A percentile compares a stretch with the other conserved stretches of the same genome.
phyloP scores from a whole-genome alignment of 108 stramenopile genomes.

The Aurantiochytrium sp. region DNA sequence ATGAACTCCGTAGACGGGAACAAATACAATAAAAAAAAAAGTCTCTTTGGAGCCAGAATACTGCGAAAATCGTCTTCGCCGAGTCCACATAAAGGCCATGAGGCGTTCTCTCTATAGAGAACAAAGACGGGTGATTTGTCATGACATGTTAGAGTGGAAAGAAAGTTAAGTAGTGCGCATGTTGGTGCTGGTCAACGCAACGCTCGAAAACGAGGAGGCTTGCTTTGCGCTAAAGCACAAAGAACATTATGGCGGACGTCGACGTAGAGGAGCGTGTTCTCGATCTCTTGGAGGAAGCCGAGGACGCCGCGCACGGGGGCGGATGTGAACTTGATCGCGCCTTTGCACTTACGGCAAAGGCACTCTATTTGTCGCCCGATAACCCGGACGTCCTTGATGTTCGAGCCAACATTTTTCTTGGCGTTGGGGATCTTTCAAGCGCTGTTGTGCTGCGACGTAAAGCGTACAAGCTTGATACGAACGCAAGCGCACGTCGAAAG shows the following conservation, averaged over 20 bases:
- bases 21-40: too few species aligned
- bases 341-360: neutral
- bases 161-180: too few species aligned
- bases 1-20: too few species aligned
- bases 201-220: too few species aligned
- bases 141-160: too few species aligned
- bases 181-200: too few species aligned
- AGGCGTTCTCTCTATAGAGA: too few species aligned
- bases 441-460: neutral
- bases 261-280: neutral
- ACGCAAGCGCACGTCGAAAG: neutral
- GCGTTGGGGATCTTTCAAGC: neutral
- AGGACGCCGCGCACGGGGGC: neutral
- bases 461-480: neutral
- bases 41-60: too few species aligned
- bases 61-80: too few species aligned
- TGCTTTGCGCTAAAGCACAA: too few species aligned
- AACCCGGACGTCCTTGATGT: neutral
- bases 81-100: too few species aligned
- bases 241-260: neutral
- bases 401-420: neutral
- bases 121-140: too few species aligned
- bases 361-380: neutral
- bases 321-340: neutral
- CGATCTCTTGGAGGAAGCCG: neutral